Evolutionary conservation across 352 stramenopile species (phyloP).

Genomic region (Pythium plurisporium): DNA sequence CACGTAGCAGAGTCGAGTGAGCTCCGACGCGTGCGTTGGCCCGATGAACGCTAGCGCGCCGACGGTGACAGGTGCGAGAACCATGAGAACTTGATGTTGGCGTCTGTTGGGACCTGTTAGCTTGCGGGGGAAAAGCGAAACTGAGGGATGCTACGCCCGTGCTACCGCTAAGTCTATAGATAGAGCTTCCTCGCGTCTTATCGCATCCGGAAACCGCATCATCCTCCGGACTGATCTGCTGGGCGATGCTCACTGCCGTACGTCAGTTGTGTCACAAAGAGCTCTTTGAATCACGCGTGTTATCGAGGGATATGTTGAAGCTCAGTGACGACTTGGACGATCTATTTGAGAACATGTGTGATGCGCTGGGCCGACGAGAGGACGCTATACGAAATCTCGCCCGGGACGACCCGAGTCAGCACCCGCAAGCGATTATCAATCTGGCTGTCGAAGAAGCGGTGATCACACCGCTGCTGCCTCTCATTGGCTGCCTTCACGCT

Average conservation of each 20-base stretch:
- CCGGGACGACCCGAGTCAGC: slow-evolving; percentile 8
- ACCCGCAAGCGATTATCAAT: background rate
- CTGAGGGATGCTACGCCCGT: too few species aligned
- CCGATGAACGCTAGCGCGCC: background rate
- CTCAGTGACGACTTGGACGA: background rate
- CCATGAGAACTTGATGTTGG: background rate
- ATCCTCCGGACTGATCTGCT: too few species aligned
- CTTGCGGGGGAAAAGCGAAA: background rate
- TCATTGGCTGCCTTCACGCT: background rate
- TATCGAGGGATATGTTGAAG: slow-evolving; percentile 13
- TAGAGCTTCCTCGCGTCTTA: too few species aligned
- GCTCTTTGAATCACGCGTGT: slow-evolving; percentile 5
- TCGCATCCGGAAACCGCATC: too few species aligned
- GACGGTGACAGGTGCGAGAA: background rate
- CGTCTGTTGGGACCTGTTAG: background rate
- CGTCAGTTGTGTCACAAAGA: background rate
- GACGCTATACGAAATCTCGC: background rate
- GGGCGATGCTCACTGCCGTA: too few species aligned
- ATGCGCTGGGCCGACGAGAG: slow-evolving; percentile 4
- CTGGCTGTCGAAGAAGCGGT: too few species aligned
- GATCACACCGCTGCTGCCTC: background rate
- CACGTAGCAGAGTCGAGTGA: background rate
- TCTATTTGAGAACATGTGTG: slow-evolving; percentile 23
- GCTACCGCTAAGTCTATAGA: too few species aligned
- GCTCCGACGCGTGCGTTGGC: background rate